Base-by-base conservation (phyloP, 768 basidiomycete species). In the Galerina sulciceps region DNA sequence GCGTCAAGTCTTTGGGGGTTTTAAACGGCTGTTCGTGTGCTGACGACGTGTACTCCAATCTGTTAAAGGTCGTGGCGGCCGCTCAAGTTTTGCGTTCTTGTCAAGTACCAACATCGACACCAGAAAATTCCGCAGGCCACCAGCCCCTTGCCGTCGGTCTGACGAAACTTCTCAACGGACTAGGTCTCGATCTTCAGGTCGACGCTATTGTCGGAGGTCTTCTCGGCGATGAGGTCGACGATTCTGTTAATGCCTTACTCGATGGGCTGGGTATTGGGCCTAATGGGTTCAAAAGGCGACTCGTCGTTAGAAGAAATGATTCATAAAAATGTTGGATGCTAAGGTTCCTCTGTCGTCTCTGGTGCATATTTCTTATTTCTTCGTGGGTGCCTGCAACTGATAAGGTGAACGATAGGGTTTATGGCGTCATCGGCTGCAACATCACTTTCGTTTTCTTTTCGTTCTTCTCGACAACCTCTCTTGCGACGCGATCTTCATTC, bases 181-280 rank as follows among this genome's bases (percentile, higher is more conserved):
- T 66, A 6, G 65, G 65, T 15, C 45, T 66, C n/a, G 35, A 60
- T 40, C 31, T 59, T 13, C 46, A 55, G 11, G 57, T 55, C 10
- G 57, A 59, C 50, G 57, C 55, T 6, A 57, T 62, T 10, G 61
- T 61, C n/a, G 61, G 60, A 53, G 55, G 57, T 11, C 57, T 67
- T 26, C 55, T 64, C 14, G 58, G 52, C 4, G 47, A 53, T 10
- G 20, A 23, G 6, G 35, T 60, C 20, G 60, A 67, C 38, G 41
- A 58, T 34, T 36, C 45, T 14, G 37, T 65, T 17, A 58, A 65
- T 35, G 34, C 40, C 9, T 15, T 57, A 15, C 55, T 62, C 38
- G 42, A 65, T 31, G 47, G 23, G 10, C 17, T 65, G 6, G 59
- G 59, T 6, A 60, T 65, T 20, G 61, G 64, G 18, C 58, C 61